Evolutionary conservation across 345 rosid species (phyloP).

Genomic region (Rhodamnia rubescens): DNA sequence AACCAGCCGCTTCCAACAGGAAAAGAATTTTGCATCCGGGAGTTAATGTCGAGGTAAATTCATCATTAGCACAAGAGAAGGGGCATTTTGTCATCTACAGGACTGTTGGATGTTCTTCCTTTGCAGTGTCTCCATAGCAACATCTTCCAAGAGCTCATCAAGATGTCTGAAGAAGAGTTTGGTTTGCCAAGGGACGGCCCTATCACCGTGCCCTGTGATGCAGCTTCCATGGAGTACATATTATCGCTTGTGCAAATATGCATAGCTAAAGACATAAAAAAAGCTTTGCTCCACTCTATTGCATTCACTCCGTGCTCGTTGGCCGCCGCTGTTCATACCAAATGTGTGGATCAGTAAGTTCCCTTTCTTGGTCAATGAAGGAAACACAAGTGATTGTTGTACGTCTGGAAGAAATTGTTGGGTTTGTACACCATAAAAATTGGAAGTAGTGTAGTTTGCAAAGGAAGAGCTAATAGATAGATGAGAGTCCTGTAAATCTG

Average conservation of each 20-base stretch:
- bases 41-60: too few species aligned
- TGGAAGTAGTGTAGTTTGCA: not conserved
- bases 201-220: too few species aligned
- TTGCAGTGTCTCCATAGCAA: too few species aligned
- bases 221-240: constrained; percentile 4
- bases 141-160: too few species aligned
- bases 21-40: not conserved
- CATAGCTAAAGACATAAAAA: not conserved
- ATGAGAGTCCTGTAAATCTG: not conserved
- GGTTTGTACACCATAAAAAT: not conserved
- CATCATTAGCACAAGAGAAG: too few species aligned
- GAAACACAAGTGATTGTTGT: not conserved
- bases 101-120: too few species aligned
- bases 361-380: not conserved
- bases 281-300: constrained; percentile 7
- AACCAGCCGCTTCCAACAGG: not conserved
- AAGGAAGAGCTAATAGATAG: not conserved
- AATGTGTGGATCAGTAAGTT: not conserved
- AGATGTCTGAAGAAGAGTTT: too few species aligned
- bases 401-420: not conserved
- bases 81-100: too few species aligned
- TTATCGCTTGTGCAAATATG: not conserved
- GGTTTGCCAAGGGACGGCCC: too few species aligned
- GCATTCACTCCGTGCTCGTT: not conserved
- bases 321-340: not conserved